These are phyloP conservation scores for Pelargonium fulgidum DNA, from an alignment of 441 rosid genomes.

Conservation along the genomic window DNA sequence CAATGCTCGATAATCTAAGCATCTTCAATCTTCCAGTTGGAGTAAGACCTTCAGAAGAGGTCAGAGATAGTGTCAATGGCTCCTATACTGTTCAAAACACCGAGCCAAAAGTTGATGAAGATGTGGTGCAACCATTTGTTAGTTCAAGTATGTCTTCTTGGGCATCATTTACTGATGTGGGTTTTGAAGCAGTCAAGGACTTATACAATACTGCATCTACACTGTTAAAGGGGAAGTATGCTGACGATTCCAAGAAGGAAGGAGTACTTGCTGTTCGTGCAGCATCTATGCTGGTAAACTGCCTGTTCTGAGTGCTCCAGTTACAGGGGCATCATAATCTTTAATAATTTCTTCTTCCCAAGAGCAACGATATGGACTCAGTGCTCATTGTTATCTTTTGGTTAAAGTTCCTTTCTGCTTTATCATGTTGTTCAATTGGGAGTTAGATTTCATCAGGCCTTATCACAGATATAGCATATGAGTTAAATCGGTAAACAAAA, in stretches of 20 bases:
- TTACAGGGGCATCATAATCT: neutral
- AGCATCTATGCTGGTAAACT: constrained; percentile 89
- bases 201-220: constrained; percentile 49
- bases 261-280: constrained; percentile 80
- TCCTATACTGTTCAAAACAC: constrained; percentile 24
- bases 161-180: constrained; percentile 36
- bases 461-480: neutral
- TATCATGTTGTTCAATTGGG: neutral
- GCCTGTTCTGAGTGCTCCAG: constrained; percentile 8
- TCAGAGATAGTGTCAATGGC: constrained; percentile 27
- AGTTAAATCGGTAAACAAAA: too few species aligned
- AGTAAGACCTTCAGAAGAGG: constrained; percentile 54
- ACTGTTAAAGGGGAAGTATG: constrained; percentile 45
- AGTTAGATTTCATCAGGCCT: constrained; percentile 4
- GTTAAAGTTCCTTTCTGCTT: neutral
- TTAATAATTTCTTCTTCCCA: neutral
- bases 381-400: neutral
- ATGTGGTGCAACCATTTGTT: constrained; percentile 29
- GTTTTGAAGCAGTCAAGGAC: constrained; percentile 47
- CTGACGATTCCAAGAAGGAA: constrained; percentile 55
- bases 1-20: constrained; percentile 48
- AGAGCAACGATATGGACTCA: neutral
- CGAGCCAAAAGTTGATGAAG: constrained; percentile 34
- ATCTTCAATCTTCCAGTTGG: constrained; percentile 81
- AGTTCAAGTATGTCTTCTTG: constrained; percentile 36